Evolutionary conservation across 768 basidiomycete species (phyloP).

Genomic region (Strobilomyces dryophilus): DNA sequence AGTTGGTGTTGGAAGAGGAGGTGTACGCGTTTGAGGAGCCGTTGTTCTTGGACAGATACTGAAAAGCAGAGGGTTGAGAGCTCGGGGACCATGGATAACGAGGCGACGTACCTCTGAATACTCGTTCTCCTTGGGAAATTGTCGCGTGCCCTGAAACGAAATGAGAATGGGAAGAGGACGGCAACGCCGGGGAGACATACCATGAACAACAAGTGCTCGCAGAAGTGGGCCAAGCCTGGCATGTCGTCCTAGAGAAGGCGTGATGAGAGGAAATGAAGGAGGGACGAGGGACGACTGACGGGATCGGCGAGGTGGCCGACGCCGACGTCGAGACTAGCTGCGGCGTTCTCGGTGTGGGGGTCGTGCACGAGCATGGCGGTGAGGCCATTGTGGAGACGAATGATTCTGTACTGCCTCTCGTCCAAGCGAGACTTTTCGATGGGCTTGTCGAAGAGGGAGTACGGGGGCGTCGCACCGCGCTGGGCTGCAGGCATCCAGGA

Average conservation of each 20-base stretch:
- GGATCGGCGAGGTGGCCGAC: constrained; percentile 95
- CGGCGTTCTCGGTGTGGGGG: constrained; percentile 84
- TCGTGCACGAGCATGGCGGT: constrained; percentile 84
- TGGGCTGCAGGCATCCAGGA: constrained; percentile 20
- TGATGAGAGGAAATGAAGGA: neutral
- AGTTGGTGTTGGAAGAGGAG: constrained; percentile 87
- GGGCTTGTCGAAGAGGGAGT: constrained; percentile 51
- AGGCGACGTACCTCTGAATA: constrained; percentile 67
- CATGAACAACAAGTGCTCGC: constrained; percentile 96
- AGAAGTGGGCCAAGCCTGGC: constrained; percentile 92
- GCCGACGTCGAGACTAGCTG: constrained; percentile 90
- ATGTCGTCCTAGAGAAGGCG: constrained; percentile 60
- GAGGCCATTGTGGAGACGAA: constrained; percentile 86
- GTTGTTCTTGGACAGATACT: constrained; percentile 80
- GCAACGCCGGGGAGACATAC: constrained; percentile 39
- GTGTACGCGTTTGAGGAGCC: constrained; percentile 94
- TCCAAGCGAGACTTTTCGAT: constrained; percentile 75
- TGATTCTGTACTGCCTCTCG: constrained; percentile 74
- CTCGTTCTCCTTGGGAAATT: constrained; percentile 90
- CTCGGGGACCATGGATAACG: neutral
- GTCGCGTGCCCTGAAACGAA: constrained; percentile 61
- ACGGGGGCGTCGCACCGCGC: constrained; percentile 35
- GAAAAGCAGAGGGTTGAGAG: neutral
- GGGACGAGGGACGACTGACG: constrained; percentile 41
- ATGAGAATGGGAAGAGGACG: neutral